Evolutionary conservation across 2,329 filamentous ascomycete species (phyloP), one percentile per base, ranked within the genome.

Genomic region (Dactylonectria macrodidyma): DNA sequence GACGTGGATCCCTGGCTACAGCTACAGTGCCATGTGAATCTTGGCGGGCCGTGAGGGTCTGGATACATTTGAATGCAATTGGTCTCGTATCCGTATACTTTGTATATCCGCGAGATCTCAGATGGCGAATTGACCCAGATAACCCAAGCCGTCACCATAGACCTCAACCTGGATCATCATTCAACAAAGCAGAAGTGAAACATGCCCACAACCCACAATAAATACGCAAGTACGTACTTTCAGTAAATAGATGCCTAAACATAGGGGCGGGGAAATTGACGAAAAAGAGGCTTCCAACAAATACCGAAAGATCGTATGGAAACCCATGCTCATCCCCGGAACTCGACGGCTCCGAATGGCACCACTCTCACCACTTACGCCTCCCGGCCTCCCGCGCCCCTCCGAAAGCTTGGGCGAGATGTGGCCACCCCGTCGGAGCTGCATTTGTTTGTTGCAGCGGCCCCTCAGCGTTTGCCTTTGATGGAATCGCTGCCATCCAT

Each of bases 261-360:
- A 22, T 22, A 12, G 19, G 38, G 3, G 3, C 22, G 14, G 19
- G 26, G 16, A 51, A 57, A 30, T 52, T 26, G 41, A 34, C 50
- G 38, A 48, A 19, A 63, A 68, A 41, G 58, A 52, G 52, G 38
- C 14, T 67, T 69, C 66, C 73, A 73, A 68, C 36, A 71, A 73
- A 69, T 69, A 76, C 73, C 73, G 69, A 73, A 73, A 47, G 65
- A 75, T 75, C 73, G 73, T 75, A 75, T 66, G 73, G 72, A 73
- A 60, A 60, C 66, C 48, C 63, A 63, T 76, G 73, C 64, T 62
- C 52, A 59, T 59, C 66, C 65, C 54, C 71, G 69, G 73, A 60
- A 76, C 52, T 66, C 51, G 56, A 74, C 70, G 70, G 70, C 68
- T 64, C 70, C 71, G 64, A 56, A 63, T 75, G 71, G 71, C 72